A percentile compares a stretch with the other conserved stretches of the same genome.
These are phyloP conservation scores for Phytophthora fragariaefolia DNA, from an alignment of 352 stramenopile genomes.

Conservation along the genomic window DNA sequence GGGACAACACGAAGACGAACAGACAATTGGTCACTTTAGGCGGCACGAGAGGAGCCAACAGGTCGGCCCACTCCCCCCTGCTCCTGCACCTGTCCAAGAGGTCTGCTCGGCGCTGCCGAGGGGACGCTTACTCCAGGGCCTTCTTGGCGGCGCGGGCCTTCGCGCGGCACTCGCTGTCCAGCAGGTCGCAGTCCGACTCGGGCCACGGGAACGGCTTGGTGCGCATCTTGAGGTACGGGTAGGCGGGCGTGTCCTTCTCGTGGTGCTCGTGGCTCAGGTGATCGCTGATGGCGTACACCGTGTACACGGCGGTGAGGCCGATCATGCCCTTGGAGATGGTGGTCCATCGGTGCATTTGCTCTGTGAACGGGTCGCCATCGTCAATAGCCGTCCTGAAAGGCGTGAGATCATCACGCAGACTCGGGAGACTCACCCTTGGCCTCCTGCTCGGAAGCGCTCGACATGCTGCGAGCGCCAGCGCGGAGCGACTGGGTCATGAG, in stretches of 20 bases:
- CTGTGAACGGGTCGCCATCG: conserved; percentile 23
- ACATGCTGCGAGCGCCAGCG: conserved; percentile 78
- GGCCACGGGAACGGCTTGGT: conserved; percentile 89
- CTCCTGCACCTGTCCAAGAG: not conserved
- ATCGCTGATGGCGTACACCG: conserved; percentile 66
- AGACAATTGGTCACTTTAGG: not conserved
- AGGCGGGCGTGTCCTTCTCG: conserved; percentile 67
- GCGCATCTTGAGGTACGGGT: conserved; percentile 88
- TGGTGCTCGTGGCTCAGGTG: conserved; percentile 66
- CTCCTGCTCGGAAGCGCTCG: conserved; percentile 78
- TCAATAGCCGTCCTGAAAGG: not conserved
- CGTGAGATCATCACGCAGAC: not conserved
- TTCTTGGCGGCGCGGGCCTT: conserved; percentile 69
- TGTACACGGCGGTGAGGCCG: conserved; percentile 58
- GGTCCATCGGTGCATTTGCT: conserved; percentile 88
- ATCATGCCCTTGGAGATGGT: conserved; percentile 90
- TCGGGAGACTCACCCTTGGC: conserved; percentile 63
- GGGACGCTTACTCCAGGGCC: conserved; percentile 60
- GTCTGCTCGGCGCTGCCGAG: not conserved
- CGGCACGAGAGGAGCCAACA: not conserved
- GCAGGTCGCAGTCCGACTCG: conserved; percentile 80
- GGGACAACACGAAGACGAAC: conserved; percentile 12
- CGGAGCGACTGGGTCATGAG: conserved; percentile 57
- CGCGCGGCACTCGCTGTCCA: conserved; percentile 79
- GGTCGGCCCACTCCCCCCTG: not conserved